Percentiles rank a stretch among this genome's conserved stretches.
Evolutionary conservation across 345 rosid species (phyloP).

Genomic region (Microthlaspi erraticum): DNA sequence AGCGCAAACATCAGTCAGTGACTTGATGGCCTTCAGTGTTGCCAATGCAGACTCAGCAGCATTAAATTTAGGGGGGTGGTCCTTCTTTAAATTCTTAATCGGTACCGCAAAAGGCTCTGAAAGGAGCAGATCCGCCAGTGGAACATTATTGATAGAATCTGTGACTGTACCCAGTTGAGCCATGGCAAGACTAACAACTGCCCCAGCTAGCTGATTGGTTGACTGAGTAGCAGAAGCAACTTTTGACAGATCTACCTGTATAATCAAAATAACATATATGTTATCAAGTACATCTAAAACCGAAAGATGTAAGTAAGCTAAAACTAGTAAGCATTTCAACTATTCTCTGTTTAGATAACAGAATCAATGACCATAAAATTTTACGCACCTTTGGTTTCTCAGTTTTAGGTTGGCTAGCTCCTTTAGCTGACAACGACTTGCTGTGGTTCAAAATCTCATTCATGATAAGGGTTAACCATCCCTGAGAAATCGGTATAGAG

Average conservation of each 20-base stretch:
- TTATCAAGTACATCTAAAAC: not conserved
- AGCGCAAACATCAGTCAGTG: constrained; percentile 76
- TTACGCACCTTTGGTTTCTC: constrained; percentile 70
- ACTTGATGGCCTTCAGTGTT: constrained; percentile 87
- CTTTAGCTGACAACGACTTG: constrained; percentile 63
- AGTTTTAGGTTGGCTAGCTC: constrained; percentile 58
- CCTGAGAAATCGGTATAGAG: constrained; percentile 87
- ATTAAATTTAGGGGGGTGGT: constrained; percentile 59
- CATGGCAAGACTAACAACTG: constrained; percentile 81
- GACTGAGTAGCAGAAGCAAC: constrained; percentile 66
- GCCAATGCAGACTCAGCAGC: constrained; percentile 91
- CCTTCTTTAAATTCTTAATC: constrained; percentile 73
- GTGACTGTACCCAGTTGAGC: constrained; percentile 57
- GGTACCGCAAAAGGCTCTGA: constrained; percentile 82
- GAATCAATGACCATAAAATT: constrained; percentile 31
- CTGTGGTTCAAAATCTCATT: constrained; percentile 62
- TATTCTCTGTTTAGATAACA: constrained; percentile 11
- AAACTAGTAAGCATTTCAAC: constrained; percentile 9
- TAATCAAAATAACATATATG: constrained; percentile 50
- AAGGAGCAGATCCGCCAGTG: constrained; percentile 83
- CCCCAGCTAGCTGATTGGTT: constrained; percentile 70
- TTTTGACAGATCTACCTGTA: constrained; percentile 81
- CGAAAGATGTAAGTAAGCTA: constrained; percentile 19
- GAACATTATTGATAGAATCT: constrained; percentile 60
- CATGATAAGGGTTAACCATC: constrained; percentile 85